Evolutionary conservation across 192 early-diverging fungal species (phyloP).

Genomic region (Coemansia pectinata): DNA sequence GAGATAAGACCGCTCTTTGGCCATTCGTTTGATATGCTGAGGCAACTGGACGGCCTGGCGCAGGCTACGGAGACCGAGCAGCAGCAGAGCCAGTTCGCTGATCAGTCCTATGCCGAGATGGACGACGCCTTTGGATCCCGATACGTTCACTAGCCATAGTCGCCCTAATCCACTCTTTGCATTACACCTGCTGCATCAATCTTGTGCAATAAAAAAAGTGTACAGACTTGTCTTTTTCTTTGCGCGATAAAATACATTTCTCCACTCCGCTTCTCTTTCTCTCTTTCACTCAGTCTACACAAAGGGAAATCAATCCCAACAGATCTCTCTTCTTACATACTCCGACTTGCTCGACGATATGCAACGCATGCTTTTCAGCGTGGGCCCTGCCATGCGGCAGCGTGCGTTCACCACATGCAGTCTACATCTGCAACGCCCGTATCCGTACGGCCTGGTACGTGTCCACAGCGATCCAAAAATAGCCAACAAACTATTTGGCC

Average conservation of each 20-base stretch:
- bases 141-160: slow-evolving; percentile 9
- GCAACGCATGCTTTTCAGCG: not conserved
- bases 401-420: slow-evolving; percentile 16
- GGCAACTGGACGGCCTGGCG: slow-evolving; percentile 37
- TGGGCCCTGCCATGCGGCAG: not conserved
- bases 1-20: slow-evolving; percentile 92
- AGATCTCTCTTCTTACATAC: not conserved
- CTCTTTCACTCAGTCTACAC: not conserved
- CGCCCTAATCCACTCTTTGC: not conserved
- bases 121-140: slow-evolving; percentile 22
- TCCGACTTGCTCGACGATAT: not conserved
- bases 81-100: slow-evolving; percentile 33
- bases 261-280: not conserved
- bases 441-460: slow-evolving; percentile 38
- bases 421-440: slow-evolving; percentile 1
- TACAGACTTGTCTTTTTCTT: not conserved
- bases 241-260: not conserved
- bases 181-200: not conserved
- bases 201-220: too few relatives aligned
- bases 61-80: slow-evolving; percentile 15
- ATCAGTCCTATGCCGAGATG: slow-evolving; percentile 31
- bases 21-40: slow-evolving; percentile 68
- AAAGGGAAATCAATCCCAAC: not conserved
- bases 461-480: not conserved
- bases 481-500: not conserved